A percentile compares a stretch with the other conserved stretches of the same genome.
These are phyloP conservation scores for Neofusicoccum cordaticola DNA, from an alignment of 2,329 filamentous ascomycete genomes.

Conservation along the genomic window DNA sequence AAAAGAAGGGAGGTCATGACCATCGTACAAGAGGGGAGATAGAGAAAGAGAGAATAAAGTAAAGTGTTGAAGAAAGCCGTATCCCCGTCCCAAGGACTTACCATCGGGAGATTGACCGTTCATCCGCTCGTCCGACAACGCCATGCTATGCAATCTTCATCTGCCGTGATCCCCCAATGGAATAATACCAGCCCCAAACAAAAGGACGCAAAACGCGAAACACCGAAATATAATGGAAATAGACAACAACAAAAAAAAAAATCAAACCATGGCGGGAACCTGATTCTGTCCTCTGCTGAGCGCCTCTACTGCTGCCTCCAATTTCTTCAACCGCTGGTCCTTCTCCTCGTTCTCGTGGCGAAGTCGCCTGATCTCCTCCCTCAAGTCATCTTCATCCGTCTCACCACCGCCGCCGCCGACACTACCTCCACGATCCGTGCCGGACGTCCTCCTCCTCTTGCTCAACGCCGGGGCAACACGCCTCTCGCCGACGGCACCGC, in stretches of 20 bases:
- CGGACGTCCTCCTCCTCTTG: slow-evolving; percentile 35
- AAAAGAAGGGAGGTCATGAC: background rate
- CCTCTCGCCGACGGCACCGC: slow-evolving; percentile 30
- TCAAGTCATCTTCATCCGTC: slow-evolving; percentile 30
- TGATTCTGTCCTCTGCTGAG: slow-evolving; percentile 9
- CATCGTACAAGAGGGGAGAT: slow-evolving; percentile 14
- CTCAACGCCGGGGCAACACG: slow-evolving; percentile 8
- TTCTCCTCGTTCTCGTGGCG: slow-evolving; percentile 42
- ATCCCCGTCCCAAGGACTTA: background rate
- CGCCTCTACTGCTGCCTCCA: slow-evolving; percentile 31
- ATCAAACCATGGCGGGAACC: background rate
- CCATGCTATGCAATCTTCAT: slow-evolving; percentile 13
- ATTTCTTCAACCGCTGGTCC: slow-evolving; percentile 34
- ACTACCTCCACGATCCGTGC: slow-evolving; percentile 22
- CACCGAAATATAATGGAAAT: background rate
- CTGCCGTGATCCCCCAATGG: background rate
- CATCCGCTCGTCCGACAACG: slow-evolving; percentile 7
- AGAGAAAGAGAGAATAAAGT: background rate
- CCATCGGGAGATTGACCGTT: background rate
- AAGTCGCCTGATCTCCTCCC: slow-evolving; percentile 41
- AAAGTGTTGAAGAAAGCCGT: background rate
- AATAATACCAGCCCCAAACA: background rate
- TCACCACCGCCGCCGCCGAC: slow-evolving; percentile 24
- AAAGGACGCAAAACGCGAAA: background rate
- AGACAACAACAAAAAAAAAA: background rate